Evolutionary conservation across 176 grass and related monocot genomes (phyloP), one percentile per base, ranked within the genome.

Genomic region (Phoenix dactylifera): DNA sequence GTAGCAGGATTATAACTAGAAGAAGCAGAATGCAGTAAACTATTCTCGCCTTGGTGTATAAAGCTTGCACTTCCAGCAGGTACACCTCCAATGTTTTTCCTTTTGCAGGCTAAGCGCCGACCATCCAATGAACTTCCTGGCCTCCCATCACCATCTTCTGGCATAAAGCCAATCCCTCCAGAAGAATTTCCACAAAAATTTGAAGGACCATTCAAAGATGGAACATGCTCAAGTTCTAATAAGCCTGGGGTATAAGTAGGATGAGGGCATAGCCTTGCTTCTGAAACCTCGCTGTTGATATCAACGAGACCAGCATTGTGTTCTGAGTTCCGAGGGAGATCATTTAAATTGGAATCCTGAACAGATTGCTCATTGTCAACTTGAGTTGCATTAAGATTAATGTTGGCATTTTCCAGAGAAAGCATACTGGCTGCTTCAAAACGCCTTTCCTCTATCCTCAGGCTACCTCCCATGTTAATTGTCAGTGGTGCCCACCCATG

Each of bases 11-110:
- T 77, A 71, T 71, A 71, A 59, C 73, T 86, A 48, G 68, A 76
- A 22, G 79, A 87, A 56, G 72, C 58, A 60, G 72, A 67, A 68
- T 60, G 72, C 35, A 71, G 76, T 24, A 90, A 80, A 26, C 59
- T 58, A 58, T 49, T 80, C 49, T 80, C 58, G 0, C 82, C 77
- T 60, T 70, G 81, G 22, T 83, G 69, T 44, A 54, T n/a, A 68
- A 76, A 79, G 60, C 79, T 77, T 35, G 76, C 69, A 64, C 73
- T 83, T 56, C 51, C 69, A 74, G 68, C 82, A 63, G 69, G 63
- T 16, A 79, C 26, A 64, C 82, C 82, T 16, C 86, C 82, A 64
- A 79, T 80, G 55, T 77, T 86, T 82, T 90, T 90, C 64, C 87
- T 90, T 73, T 90, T 90, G 76, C 87, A 86, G 0, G 87, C 79